A percentile compares a stretch with the other conserved stretches of the same genome.
Evolutionary conservation across 805 yeast species (phyloP).

Genomic region (Candida berthetii): DNA sequence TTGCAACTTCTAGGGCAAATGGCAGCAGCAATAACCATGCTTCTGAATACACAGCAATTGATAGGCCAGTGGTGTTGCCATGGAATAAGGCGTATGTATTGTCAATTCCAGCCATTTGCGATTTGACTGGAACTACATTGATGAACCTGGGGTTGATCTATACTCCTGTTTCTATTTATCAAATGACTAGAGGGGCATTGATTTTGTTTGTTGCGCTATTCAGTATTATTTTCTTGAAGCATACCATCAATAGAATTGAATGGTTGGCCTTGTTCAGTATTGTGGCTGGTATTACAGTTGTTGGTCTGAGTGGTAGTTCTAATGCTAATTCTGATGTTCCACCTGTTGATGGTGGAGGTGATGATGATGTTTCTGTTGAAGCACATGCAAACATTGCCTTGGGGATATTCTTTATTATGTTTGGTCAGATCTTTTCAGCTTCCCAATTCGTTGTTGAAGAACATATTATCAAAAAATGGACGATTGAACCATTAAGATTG

Average conservation of each 20-base stretch:
- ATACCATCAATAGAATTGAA: conserved; percentile 50
- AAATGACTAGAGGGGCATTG: conserved; percentile 79
- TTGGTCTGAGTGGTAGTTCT: conserved; percentile 62
- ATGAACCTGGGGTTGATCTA: conserved; percentile 70
- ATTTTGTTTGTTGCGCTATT: conserved; percentile 72
- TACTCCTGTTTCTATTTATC: conserved; percentile 76
- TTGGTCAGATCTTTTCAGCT: conserved; percentile 67
- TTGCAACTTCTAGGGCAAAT: not conserved
- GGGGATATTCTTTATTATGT: conserved; percentile 53
- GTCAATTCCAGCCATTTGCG: conserved; percentile 65
- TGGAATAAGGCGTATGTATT: conserved; percentile 27
- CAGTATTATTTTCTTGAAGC: conserved; percentile 55
- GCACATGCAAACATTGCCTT: conserved; percentile 29
- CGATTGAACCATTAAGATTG: conserved; percentile 53
- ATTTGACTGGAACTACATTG: conserved; percentile 66
- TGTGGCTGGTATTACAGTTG: conserved; percentile 61
- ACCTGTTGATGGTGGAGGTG: conserved; percentile 4
- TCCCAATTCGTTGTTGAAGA: conserved; percentile 77
- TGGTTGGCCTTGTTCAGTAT: conserved; percentile 67
- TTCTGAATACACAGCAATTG: not conserved
- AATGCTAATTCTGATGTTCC: conserved; percentile 3
- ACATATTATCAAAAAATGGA: conserved; percentile 46
- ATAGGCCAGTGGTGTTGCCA: not conserved
- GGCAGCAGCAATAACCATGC: not conserved
- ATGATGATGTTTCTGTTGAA: conserved; percentile 1